Percentiles rank a stretch among this genome's conserved stretches.
Evolutionary conservation across 2,329 filamentous ascomycete species (phyloP).

Genomic region (Claviceps humidiphila): DNA sequence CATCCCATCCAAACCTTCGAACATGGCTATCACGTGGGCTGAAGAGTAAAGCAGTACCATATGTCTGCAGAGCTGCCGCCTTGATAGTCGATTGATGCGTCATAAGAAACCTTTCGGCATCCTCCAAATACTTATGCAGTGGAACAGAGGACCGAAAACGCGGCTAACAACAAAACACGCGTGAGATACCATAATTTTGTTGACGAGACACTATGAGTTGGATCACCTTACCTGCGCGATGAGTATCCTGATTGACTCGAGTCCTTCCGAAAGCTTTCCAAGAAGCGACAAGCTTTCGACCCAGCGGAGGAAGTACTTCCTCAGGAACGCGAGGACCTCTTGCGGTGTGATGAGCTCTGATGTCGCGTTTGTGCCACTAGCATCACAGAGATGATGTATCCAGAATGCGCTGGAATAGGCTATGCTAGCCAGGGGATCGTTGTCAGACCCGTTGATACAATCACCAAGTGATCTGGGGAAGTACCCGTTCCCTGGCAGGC

Average conservation of each 20-base stretch:
- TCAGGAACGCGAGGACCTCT: constrained; percentile 9
- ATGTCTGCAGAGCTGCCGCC: constrained; percentile 18
- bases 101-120: constrained; percentile 13
- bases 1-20: constrained; percentile 6
- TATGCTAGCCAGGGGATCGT: constrained; percentile 10
- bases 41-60: constrained; percentile 21
- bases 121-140: constrained; percentile 15
- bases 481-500: constrained; percentile 12
- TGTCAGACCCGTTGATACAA: constrained; percentile 4
- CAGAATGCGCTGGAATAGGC: constrained; percentile 20
- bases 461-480: constrained; percentile 11
- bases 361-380: background rate
- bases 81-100: constrained; percentile 14
- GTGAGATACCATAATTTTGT: background rate
- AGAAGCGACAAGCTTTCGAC: constrained; percentile 9
- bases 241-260: constrained; percentile 4
- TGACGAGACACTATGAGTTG: no score
- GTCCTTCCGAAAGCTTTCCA: constrained; percentile 4
- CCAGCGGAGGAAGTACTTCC: constrained; percentile 9
- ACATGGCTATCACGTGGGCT: constrained; percentile 14
- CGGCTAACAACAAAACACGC: background rate
- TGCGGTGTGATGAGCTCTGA: constrained; percentile 10
- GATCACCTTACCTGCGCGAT: constrained; percentile 3
- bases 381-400: constrained; percentile 18
- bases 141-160: constrained; percentile 4